Percentiles rank a stretch among this genome's conserved stretches.
Conservation (phyloP, 2,329 filamentous ascomycete genomes). For the Metarhizium sp. region DNA sequence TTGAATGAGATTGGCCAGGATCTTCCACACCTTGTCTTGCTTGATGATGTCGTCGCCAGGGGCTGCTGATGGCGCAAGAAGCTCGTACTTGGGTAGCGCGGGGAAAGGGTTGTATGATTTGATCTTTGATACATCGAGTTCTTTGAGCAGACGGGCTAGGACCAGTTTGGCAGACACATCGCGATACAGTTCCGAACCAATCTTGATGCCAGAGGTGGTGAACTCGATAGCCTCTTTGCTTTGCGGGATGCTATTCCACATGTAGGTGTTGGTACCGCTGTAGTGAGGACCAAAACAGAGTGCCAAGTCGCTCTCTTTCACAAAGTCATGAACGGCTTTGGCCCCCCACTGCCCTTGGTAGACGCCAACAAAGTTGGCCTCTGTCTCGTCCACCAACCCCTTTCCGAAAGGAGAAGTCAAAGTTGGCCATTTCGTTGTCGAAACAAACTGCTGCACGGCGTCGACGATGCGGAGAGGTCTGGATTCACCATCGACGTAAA, state of each 20-base stretch:
- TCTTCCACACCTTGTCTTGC: slow-evolving; percentile 38
- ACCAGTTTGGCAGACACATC: slow-evolving; percentile 16
- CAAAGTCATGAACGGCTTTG: slow-evolving; percentile 22
- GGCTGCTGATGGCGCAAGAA: slow-evolving; percentile 4
- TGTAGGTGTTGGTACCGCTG: slow-evolving; percentile 36
- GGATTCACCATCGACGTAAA: slow-evolving; percentile 43
- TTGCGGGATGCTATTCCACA: slow-evolving; percentile 26
- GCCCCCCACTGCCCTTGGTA: slow-evolving; percentile 34
- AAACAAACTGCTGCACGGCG: slow-evolving; percentile 31
- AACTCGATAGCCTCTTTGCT: slow-evolving; percentile 22
- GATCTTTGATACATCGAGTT: slow-evolving; percentile 13
- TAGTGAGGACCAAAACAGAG: slow-evolving; percentile 36
- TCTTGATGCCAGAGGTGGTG: slow-evolving; percentile 19
- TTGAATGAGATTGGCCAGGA: slow-evolving; percentile 35
- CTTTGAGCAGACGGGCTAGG: slow-evolving; percentile 12
- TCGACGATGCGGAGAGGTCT: slow-evolving; percentile 29
- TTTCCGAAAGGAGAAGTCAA: slow-evolving; percentile 39
- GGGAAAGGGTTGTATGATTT: slow-evolving; percentile 16
- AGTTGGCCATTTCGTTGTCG: slow-evolving; percentile 34
- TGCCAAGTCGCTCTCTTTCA: slow-evolving; percentile 33
- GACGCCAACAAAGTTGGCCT: slow-evolving; percentile 37
- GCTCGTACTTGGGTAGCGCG: slow-evolving; percentile 16
- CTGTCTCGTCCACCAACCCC: slow-evolving; percentile 37
- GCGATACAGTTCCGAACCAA: slow-evolving; percentile 21
- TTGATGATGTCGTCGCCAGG: slow-evolving; percentile 1